Conservation (phyloP, 768 basidiomycete species). For the Polyporus arcularius region DNA sequence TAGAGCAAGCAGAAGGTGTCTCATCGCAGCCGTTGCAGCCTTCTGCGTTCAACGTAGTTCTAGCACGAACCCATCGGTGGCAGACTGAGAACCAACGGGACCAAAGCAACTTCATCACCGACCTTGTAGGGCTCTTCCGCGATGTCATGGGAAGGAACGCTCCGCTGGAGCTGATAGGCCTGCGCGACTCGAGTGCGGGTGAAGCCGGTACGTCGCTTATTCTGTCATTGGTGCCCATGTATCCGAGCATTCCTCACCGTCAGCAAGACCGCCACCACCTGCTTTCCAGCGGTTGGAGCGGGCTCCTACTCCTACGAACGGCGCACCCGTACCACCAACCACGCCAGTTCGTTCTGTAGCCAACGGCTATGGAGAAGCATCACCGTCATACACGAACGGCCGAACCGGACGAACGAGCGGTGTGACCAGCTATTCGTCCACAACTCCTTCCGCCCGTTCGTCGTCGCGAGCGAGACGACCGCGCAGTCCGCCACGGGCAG, state of each 20-base stretch:
- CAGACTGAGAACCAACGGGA: constrained; percentile 75
- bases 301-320: constrained; percentile 30
- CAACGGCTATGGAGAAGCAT: constrained; percentile 19
- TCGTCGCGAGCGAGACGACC: constrained; percentile 15
- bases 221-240: constrained; percentile 3
- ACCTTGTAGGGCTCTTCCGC: constrained; percentile 63
- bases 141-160: constrained; percentile 36
- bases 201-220: constrained; percentile 19
- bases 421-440: constrained; percentile 1
- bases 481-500: constrained; percentile 19
- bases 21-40: constrained; percentile 42
- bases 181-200: constrained; percentile 46
- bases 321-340: constrained; percentile 23
- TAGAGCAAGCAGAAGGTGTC: constrained; percentile 3
- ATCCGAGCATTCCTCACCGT: constrained; percentile 18
- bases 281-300: constrained; percentile 28
- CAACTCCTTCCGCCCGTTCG: neutral
- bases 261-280: constrained; percentile 21
- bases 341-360: constrained; percentile 22
- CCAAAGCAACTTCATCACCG: constrained; percentile 70
- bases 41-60: constrained; percentile 72
- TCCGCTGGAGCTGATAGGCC: constrained; percentile 58
- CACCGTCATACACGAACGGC: constrained; percentile 3
- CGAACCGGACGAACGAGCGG: constrained; percentile 8
- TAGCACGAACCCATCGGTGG: constrained; percentile 92